Evolutionary conservation across 1,284 basidiomycete species (phyloP).

Genomic region (Leccinum glutinopallens): DNA sequence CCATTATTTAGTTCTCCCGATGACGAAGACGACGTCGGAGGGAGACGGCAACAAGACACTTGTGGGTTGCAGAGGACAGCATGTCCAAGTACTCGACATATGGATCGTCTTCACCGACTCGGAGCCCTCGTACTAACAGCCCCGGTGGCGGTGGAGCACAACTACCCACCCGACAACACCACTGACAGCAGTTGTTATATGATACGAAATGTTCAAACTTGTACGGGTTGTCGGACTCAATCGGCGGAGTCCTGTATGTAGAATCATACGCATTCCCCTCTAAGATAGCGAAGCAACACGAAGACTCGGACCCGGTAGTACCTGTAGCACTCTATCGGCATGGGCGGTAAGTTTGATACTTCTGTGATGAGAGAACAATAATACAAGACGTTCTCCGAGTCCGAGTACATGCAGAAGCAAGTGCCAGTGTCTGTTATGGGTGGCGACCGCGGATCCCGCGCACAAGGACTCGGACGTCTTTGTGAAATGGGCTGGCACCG

Average conservation of each 20-base stretch:
- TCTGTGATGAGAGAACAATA: neutral
- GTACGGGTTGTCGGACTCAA: too few species aligned
- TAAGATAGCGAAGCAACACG: too few species aligned
- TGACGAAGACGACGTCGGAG: slow-evolving; percentile 30
- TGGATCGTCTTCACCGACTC: slow-evolving; percentile 36
- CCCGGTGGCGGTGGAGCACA: slow-evolving; percentile 44
- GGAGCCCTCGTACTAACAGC: slow-evolving; percentile 25
- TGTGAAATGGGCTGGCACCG: neutral
- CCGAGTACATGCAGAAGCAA: neutral
- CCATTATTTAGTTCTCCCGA: slow-evolving; percentile 58
- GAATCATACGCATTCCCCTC: too few species aligned
- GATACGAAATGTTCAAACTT: too few species aligned
- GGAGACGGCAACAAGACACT: slow-evolving; percentile 32
- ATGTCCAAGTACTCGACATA: slow-evolving; percentile 31
- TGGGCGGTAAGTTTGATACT: neutral
- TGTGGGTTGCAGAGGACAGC: slow-evolving; percentile 35
- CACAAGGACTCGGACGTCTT: neutral
- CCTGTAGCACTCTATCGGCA: neutral
- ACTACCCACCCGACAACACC: slow-evolving; percentile 61
- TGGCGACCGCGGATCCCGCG: neutral
- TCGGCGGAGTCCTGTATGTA: too few species aligned
- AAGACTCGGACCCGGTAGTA: too few species aligned
- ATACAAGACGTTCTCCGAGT: neutral
- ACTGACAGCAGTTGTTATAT: too few species aligned
- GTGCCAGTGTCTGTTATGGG: neutral